Base-by-base conservation (phyloP, 768 basidiomycete species). In the Boletus insuetus region DNA sequence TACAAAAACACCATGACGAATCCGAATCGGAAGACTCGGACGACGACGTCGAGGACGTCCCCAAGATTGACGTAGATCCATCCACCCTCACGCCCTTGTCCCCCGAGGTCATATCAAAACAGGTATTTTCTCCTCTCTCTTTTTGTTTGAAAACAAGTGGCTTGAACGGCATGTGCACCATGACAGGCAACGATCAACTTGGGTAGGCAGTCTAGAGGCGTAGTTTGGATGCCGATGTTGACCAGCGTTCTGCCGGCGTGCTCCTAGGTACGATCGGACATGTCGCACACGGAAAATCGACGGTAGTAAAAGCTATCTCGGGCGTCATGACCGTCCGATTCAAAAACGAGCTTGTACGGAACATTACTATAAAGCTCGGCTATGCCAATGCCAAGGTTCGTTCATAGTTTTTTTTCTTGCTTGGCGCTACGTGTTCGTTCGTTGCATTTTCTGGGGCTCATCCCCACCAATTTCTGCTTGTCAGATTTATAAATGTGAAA, bases 361-460 rank as follows among this genome's bases (percentile, higher is more conserved):
- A 99, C 75, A 99, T 98, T 65, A 99, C 96, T 20, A 99, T 99
- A 77, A 98, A 99, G 78, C 83, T 99, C 45, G 97, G 97, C 56
- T 99, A 98, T 70, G 97, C 97, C 44, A 99, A 99, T 65, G 97
- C 97, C 41, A 99, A 98, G 77, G 94, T 95, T 61, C 62, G 85
- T 74, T 20, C 10, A 5, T 43, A 11, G n/a, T n/a, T 54, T 35
- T 17, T 38, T 52, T 43, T 61, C 53, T 54, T n/a, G 17, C 14
- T 16, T 11, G 3, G 10, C 9, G 13, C 32, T 35, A 3, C 35
- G 22, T 6, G 22, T 26, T 52, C 39, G 20, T 40, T n/a, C 16
- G 17, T 19, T 14, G 20, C 20, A 4, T 51, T 24, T 31, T 6
- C n/a, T n/a, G 29, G 6, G 9, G 24, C 42, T 57, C 16, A 46